A percentile compares a stretch with the other conserved stretches of the same genome.
Evolutionary conservation across 2,329 filamentous ascomycete species (phyloP).

Genomic region (Aspergillus sp.): DNA sequence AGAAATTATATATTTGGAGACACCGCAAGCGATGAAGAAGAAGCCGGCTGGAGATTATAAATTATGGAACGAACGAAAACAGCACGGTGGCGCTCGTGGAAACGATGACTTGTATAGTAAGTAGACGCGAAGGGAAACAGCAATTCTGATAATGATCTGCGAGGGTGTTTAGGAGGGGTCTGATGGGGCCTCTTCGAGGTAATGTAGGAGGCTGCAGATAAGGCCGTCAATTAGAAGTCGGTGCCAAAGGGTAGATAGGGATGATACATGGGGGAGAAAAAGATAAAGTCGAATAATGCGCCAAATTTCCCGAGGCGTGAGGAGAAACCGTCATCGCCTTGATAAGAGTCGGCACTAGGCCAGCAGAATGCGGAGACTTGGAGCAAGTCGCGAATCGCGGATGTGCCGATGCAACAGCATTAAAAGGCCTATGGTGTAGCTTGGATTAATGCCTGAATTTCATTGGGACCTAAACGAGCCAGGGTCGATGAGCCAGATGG

Average conservation of each 20-base stretch:
- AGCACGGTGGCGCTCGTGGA: background rate
- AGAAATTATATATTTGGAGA: conserved; percentile 16
- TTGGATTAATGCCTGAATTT: conserved; percentile 13
- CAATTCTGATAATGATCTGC: background rate
- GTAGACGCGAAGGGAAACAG: background rate
- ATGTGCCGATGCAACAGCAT: conserved; percentile 19
- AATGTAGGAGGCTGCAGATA: conserved; percentile 16
- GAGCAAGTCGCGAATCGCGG: conserved; percentile 21
- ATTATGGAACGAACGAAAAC: background rate
- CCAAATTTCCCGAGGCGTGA: conserved; percentile 18
- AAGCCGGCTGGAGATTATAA: background rate
- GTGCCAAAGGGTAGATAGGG: conserved; percentile 15
- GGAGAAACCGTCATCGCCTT: conserved; percentile 21
- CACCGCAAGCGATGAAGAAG: background rate
- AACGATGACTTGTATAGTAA: background rate
- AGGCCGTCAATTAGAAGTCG: conserved; percentile 12
- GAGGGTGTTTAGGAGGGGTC: background rate
- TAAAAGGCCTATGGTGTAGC: conserved; percentile 10
- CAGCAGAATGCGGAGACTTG: conserved; percentile 25
- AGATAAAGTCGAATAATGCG: conserved; percentile 22
- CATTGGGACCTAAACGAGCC: conserved; percentile 12
- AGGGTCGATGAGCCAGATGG: background rate
- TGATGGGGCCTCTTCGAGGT: background rate
- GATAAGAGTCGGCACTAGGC: conserved; percentile 22
- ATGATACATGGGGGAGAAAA: conserved; percentile 10